Conservation (phyloP, 441 rosid genomes). For the Theobroma grandiflorum region DNA sequence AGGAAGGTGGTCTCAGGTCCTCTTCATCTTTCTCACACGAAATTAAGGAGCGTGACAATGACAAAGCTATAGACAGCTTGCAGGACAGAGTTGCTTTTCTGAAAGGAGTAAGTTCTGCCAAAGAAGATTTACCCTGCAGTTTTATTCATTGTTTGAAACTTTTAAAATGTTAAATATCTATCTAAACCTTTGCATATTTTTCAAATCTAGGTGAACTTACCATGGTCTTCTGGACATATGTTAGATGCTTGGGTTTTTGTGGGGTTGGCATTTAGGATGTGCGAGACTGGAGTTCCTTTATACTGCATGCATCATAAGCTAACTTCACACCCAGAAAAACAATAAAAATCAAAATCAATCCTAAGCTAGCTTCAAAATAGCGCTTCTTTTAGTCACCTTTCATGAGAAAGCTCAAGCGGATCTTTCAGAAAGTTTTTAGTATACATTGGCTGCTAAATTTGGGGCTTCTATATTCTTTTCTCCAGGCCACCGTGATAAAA, state of each 20-base stretch:
- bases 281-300: not conserved
- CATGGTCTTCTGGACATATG: not conserved
- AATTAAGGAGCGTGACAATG: conserved; percentile 72
- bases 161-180: conserved; percentile 3
- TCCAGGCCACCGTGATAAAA: not conserved
- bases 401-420: not conserved
- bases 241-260: not conserved
- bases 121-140: conserved; percentile 21
- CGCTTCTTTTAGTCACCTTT: not conserved
- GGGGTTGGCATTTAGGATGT: conserved; percentile 3
- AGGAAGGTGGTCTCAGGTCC: conserved; percentile 79
- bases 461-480: not conserved
- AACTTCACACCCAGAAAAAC: not conserved
- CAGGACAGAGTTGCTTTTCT: conserved; percentile 78
- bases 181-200: not conserved
- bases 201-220: not conserved
- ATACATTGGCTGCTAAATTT: not conserved
- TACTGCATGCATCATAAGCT: not conserved
- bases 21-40: conserved; percentile 64
- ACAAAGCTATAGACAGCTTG: conserved; percentile 64
- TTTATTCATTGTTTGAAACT: conserved; percentile 3
- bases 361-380: not conserved
- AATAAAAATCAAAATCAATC: not conserved
- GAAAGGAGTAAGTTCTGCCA: conserved; percentile 61
- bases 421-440: not conserved